phyloP scores from a whole-genome alignment of 495 filamentous ascomycete genomes.

The Parathielavia hyrcaniae region DNA sequence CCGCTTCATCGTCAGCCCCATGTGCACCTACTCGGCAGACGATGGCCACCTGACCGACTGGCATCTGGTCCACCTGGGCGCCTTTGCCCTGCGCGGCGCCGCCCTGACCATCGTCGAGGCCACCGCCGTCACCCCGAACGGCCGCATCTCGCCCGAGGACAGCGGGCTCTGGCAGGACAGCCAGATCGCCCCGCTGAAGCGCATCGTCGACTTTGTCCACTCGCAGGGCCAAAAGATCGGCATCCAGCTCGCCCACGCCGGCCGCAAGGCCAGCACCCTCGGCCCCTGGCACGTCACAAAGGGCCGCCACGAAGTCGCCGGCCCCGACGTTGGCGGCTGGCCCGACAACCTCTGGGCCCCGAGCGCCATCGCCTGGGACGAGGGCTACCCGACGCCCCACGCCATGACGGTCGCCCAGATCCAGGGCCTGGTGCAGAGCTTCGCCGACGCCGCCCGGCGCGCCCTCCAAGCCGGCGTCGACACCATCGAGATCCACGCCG shows the following conservation, averaged over 20 bases:
- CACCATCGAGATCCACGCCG: constrained; percentile 56
- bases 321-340: constrained; percentile 57
- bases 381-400: constrained; percentile 42
- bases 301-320: constrained; percentile 33
- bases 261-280: constrained; percentile 61
- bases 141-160: constrained; percentile 66
- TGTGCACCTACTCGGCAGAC: constrained; percentile 66
- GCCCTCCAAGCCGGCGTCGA: constrained; percentile 65
- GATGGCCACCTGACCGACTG: constrained; percentile 64
- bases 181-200: constrained; percentile 59
- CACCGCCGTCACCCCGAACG: constrained; percentile 58
- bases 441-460: constrained; percentile 52
- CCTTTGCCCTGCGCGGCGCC: constrained; percentile 57
- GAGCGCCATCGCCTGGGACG: constrained; percentile 44
- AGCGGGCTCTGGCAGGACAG: constrained; percentile 62
- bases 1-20: constrained; percentile 55
- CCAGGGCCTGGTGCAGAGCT: constrained; percentile 54
- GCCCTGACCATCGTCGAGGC: constrained; percentile 65
- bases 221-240: constrained; percentile 61
- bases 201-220: constrained; percentile 55
- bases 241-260: constrained; percentile 70
- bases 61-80: constrained; percentile 59
- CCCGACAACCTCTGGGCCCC: constrained; percentile 53
- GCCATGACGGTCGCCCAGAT: constrained; percentile 59
- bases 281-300: constrained; percentile 49